Conservation (phyloP, 1,284 basidiomycete genomes). For the Moesziomyces sp. region DNA sequence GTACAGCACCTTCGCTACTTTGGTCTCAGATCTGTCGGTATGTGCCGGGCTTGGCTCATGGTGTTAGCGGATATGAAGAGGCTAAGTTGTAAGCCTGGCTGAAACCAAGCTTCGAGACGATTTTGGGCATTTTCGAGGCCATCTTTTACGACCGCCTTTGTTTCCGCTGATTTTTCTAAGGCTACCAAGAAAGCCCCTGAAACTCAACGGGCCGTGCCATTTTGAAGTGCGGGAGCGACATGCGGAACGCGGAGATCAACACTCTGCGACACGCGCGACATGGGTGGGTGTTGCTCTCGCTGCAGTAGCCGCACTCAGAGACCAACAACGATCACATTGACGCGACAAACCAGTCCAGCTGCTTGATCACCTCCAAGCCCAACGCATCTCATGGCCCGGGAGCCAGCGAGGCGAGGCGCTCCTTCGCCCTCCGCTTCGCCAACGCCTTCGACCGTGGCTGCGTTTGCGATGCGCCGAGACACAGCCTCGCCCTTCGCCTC, state of each 20-base stretch:
- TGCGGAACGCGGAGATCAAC: neutral
- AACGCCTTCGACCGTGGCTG: slow-evolving; percentile 21
- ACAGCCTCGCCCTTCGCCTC: slow-evolving; percentile 13
- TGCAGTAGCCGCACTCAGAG: neutral
- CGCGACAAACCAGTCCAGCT: neutral
- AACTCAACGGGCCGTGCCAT: neutral
- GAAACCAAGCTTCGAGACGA: too few species aligned
- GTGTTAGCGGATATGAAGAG: too few species aligned
- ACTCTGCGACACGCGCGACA: neutral
- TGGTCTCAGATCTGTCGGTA: too few species aligned
- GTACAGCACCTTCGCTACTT: too few species aligned
- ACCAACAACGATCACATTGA: neutral
- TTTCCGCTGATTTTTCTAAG: too few species aligned
- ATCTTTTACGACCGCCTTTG: too few species aligned
- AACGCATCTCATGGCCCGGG: slow-evolving; percentile 18
- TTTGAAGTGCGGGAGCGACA: too few species aligned
- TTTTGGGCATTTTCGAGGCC: too few species aligned
- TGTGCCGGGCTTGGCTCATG: too few species aligned
- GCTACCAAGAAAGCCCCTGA: neutral
- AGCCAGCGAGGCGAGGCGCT: slow-evolving; percentile 20
- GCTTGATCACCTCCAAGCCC: neutral
- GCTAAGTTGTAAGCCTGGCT: too few species aligned
- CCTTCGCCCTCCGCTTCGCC: slow-evolving; percentile 36
- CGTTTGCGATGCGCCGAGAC: slow-evolving; percentile 23
- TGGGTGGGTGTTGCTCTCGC: neutral